Evolutionary conservation across 805 yeast genomes (phyloP).

Genomic region (Candida nemodendra): DNA sequence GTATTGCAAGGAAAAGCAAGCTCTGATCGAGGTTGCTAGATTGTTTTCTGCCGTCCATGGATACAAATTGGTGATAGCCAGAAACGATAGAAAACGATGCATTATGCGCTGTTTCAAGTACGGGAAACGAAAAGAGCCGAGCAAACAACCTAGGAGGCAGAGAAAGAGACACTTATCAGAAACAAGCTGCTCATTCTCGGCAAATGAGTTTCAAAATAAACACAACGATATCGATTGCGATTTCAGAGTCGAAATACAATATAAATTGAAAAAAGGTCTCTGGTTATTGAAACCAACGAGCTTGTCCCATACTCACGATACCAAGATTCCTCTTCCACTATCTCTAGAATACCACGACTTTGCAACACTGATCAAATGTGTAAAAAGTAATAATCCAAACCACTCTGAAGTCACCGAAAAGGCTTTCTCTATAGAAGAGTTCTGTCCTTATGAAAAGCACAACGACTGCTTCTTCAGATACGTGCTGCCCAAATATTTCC

Average conservation of each 20-base stretch:
- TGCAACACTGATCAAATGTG: neutral
- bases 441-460: constrained; percentile 12
- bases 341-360: constrained; percentile 6
- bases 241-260: constrained; percentile 26
- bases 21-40: constrained; percentile 25
- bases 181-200: neutral
- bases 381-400: neutral
- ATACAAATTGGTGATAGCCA: constrained; percentile 23
- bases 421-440: constrained; percentile 3
- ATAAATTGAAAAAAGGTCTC: constrained; percentile 22
- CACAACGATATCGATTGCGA: constrained; percentile 18
- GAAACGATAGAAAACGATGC: constrained; percentile 26
- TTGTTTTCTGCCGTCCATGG: constrained; percentile 25
- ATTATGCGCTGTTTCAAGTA: constrained; percentile 24
- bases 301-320: constrained; percentile 19
- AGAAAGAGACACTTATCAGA: neutral
- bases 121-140: constrained; percentile 6
- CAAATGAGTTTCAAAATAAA: neutral
- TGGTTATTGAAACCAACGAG: constrained; percentile 28
- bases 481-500: constrained; percentile 12
- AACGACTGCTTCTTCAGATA: constrained; percentile 12
- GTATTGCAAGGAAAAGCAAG: constrained; percentile 21
- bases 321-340: constrained; percentile 4
- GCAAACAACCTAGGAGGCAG: neutral
- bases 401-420: neutral